phyloP scores from a whole-genome alignment of 768 basidiomycete genomes.

The Auriscalpium orientale region DNA sequence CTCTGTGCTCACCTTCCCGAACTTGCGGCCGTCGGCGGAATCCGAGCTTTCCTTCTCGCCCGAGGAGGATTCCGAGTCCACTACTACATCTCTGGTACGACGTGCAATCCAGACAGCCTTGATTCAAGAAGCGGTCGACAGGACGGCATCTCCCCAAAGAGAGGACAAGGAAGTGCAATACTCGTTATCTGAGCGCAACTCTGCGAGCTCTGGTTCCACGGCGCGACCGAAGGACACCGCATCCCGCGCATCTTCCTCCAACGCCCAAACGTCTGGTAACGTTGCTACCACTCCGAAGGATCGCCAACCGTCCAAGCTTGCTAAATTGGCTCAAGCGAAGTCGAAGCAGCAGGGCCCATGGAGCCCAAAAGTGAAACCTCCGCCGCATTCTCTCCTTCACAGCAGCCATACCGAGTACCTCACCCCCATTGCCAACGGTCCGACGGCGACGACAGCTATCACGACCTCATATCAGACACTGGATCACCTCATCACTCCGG shows the following conservation, averaged over 20 bases:
- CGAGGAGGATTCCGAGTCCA: conserved; percentile 25
- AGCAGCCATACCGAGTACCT: conserved; percentile 58
- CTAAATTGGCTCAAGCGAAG: conserved; percentile 63
- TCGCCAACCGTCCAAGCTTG: conserved; percentile 55
- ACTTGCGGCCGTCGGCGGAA: conserved; percentile 56
- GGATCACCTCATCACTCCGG: conserved; percentile 40
- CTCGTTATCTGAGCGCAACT: background rate
- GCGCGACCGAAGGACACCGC: conserved; percentile 5
- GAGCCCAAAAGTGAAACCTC: conserved; percentile 20
- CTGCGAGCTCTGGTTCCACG: conserved; percentile 11
- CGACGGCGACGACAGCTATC: conserved; percentile 78
- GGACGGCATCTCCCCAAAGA: conserved; percentile 3
- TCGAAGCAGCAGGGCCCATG: conserved; percentile 22
- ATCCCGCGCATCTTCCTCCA: background rate
- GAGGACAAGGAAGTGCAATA: conserved; percentile 7
- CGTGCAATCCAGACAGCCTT: conserved; percentile 65
- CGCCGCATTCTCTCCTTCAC: conserved; percentile 28
- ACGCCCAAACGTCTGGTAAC: background rate
- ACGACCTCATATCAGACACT: conserved; percentile 75
- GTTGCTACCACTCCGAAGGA: background rate
- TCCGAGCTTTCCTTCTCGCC: conserved; percentile 31
- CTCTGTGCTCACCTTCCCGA: conserved; percentile 67
- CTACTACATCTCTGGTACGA: conserved; percentile 52
- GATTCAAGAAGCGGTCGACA: conserved; percentile 49
- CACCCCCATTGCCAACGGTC: conserved; percentile 73